Percentiles rank a stretch among this genome's conserved stretches.
phyloP scores from a whole-genome alignment of 208 protist species.

The Phytomonas francai region DNA sequence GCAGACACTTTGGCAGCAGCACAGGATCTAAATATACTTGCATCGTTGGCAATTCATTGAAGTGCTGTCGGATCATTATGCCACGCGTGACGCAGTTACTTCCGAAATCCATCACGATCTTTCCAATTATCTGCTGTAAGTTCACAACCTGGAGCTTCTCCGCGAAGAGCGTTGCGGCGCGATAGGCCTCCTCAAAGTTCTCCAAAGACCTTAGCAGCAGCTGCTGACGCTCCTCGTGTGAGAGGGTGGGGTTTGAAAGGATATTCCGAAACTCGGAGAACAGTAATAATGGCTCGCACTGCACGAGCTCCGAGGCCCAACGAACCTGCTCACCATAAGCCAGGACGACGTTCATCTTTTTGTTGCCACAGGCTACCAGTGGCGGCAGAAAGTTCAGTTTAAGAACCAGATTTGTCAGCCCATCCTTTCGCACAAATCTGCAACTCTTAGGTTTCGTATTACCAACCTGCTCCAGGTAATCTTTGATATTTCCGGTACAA shows the following conservation, averaged over 20 bases:
- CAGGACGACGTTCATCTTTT: conserved; percentile 59
- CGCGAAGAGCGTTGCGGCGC: conserved; percentile 62
- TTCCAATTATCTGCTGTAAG: conserved; percentile 73
- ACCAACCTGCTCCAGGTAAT: conserved; percentile 24
- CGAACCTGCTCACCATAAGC: conserved; percentile 50
- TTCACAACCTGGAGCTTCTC: conserved; percentile 68
- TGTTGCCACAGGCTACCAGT: conserved; percentile 35
- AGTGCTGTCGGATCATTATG: conserved; percentile 57
- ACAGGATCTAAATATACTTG: conserved; percentile 56
- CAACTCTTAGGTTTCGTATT: conserved; percentile 14
- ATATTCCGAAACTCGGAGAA: conserved; percentile 47
- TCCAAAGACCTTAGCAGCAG: conserved; percentile 43
- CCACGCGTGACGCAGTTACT: conserved; percentile 55
- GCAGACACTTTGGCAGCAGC: conserved; percentile 66
- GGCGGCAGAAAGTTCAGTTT: conserved; percentile 50
- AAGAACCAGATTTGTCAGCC: conserved; percentile 59
- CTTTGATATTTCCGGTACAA: conserved; percentile 61
- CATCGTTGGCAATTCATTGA: conserved; percentile 54
- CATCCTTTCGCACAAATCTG: conserved; percentile 67
- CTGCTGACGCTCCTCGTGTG: conserved; percentile 53
- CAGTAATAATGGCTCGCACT: conserved; percentile 66
- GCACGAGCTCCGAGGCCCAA: conserved; percentile 25
- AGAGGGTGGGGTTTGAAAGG: conserved; percentile 34
- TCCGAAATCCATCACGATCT: conserved; percentile 80
- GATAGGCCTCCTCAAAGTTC: conserved; percentile 64